phyloP scores from a whole-genome alignment of 108 stramenopile species.

The Fistulifera pelliculosa region DNA sequence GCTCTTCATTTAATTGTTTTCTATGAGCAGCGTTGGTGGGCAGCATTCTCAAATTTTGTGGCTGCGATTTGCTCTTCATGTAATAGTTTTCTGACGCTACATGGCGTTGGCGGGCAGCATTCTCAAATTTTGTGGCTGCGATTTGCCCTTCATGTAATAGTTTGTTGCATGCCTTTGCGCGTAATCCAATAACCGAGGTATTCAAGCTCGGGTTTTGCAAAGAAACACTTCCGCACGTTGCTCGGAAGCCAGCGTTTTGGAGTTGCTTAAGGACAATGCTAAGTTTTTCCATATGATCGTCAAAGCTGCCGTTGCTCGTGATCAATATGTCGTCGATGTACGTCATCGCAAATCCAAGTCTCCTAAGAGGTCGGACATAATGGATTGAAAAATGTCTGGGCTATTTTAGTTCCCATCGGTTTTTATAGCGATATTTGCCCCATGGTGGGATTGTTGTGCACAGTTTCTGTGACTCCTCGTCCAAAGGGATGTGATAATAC shows the following conservation, averaged over 20 bases:
- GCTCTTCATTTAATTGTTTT: no score
- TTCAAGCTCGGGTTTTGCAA: slow-evolving; percentile 9
- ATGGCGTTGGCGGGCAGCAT: no score
- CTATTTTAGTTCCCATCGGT: slow-evolving; percentile 30
- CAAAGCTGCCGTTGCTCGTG: slow-evolving; percentile 9
- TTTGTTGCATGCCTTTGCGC: slow-evolving; percentile 17
- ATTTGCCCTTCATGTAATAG: no score
- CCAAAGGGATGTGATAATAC: slow-evolving; percentile 27
- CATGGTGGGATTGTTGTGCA: slow-evolving; percentile 33
- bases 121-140: no score
- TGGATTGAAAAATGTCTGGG: slow-evolving; percentile 32
- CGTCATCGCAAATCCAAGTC: slow-evolving; percentile 16
- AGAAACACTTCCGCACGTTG: slow-evolving; percentile 18
- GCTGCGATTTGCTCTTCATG: no score
- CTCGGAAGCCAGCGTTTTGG: slow-evolving; percentile 10
- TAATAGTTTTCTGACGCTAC: no score
- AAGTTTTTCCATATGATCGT: slow-evolving; percentile 24
- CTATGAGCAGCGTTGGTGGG: no score
- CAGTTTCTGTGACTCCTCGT: slow-evolving; percentile 4
- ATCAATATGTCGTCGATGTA: slow-evolving; percentile 35
- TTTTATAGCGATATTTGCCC: slow-evolving; percentile 28
- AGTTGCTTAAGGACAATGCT: slow-evolving; percentile 14
- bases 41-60: no score
- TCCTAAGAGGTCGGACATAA: slow-evolving; percentile 20
- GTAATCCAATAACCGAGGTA: slow-evolving; percentile 13